Base-by-base conservation (phyloP, 371 early-diverging fungal species). In the Lichtheimia corymbifera region DNA sequence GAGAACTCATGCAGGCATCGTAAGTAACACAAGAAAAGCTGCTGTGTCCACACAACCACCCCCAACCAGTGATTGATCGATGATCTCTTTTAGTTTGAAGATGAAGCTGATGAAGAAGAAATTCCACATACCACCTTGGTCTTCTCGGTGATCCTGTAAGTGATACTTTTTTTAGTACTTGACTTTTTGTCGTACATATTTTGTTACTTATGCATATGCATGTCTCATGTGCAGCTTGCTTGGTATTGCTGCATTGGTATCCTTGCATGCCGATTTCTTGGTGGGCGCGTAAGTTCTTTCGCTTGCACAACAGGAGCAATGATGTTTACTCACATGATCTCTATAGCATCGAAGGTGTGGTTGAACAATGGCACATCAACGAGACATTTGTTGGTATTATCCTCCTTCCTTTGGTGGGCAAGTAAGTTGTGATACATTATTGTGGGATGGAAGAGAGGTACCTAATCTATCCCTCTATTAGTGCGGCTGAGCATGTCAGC, bases 381-480 rank as follows among this genome's bases (percentile, higher is more conserved):
- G 75, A 89, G 18, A 87, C 90, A 1, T 96, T 96, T 77, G 88
- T 96, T 14, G 95, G 94, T 69, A 71, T 96, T 44, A 88, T 96
- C 61, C 68, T 96, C 18, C 66, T 96, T 15, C 94, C 95, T 1
- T 89, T 96, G 55, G 93, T 93, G 22, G 91, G 94, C 51, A 77
- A 77, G 77, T 76, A 67, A 73, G 74, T 69, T 22, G 2, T 22
- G 22, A 4, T 18, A 18, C n/a, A 44, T 3, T 42, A 24, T 43
- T 11, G 15, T 27, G 9, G 11, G 5, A 15, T 6, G 7, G 53
- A 11, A n/a, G 4, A 52, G 2, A 52, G n/a, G 24, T 25, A 18
- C 24, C 24, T 15, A 4, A 22, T 52, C 18, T 22, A n/a, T 24
- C 12, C 22, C 11, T 83, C 82, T 22, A 77, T 78, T 62, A 77